phyloP scores from a whole-genome alignment of 306 rosid species.

The Mimosa bimucronata region DNA sequence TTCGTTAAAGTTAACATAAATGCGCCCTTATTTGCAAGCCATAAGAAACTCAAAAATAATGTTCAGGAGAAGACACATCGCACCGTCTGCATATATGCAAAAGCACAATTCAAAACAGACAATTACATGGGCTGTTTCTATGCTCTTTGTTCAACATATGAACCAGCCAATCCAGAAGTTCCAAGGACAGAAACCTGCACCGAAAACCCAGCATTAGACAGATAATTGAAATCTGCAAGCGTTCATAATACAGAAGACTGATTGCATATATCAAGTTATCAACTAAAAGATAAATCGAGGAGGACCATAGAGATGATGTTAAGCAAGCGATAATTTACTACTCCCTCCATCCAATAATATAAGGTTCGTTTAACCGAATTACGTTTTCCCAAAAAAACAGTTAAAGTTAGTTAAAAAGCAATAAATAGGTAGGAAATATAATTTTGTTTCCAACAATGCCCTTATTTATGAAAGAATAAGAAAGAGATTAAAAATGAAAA shows the following conservation, averaged over 20 bases:
- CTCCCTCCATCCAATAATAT: no score
- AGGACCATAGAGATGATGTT: conserved; percentile 1
- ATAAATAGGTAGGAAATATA: no score
- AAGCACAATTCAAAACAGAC: conserved; percentile 43
- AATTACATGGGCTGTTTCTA: conserved; percentile 45
- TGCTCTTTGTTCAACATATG: conserved; percentile 91
- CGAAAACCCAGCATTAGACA: conserved; percentile 24
- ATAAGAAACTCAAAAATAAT: conserved; percentile 39
- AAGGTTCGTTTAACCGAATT: no score
- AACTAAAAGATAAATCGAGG: not conserved
- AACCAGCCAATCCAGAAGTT: conserved; percentile 97
- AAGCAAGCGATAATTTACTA: conserved; percentile 1
- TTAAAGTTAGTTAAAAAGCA: no score
- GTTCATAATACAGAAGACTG: conserved; percentile 1
- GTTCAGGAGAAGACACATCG: conserved; percentile 41
- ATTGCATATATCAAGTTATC: not conserved
- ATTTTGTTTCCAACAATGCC: no score
- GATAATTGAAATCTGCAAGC: conserved; percentile 26
- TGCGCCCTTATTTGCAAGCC: conserved; percentile 60
- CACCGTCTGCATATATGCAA: conserved; percentile 43
- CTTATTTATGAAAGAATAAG: no score
- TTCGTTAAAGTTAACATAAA: conserved; percentile 36
- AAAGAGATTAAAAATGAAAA: no score
- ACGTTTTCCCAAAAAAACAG: no score
- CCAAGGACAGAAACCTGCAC: conserved; percentile 91